These are phyloP conservation scores for Syncephalastrum contaminatum DNA, from an alignment of 371 early-diverging fungal species.

Conservation along the genomic window DNA sequence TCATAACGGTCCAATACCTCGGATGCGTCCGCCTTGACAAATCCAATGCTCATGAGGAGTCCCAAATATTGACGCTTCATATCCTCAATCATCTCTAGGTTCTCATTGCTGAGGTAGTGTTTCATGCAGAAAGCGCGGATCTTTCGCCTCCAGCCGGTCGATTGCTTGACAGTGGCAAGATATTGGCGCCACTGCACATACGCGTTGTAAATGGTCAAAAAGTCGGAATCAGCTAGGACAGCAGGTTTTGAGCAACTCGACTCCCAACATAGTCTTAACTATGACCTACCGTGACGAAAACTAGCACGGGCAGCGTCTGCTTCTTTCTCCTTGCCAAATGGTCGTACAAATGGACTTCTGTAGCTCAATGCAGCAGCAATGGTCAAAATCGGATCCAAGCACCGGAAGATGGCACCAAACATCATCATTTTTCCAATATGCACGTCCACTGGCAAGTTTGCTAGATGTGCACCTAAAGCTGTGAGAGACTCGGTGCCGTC, in stretches of 20 bases:
- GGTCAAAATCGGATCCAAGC: slow-evolving; percentile 79
- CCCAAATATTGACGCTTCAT: slow-evolving; percentile 79
- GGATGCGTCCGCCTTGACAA: slow-evolving; percentile 48
- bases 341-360: slow-evolving; percentile 71
- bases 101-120: slow-evolving; percentile 61
- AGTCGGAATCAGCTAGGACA: slow-evolving; percentile 64
- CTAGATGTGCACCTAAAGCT: slow-evolving; percentile 85
- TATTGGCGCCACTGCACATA: slow-evolving; percentile 69
- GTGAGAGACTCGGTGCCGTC: slow-evolving; percentile 67
- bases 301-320: slow-evolving; percentile 53
- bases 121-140: slow-evolving; percentile 53
- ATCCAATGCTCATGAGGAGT: slow-evolving; percentile 71
- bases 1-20: slow-evolving; percentile 17
- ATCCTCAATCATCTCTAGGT: slow-evolving; percentile 73
- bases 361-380: slow-evolving; percentile 76
- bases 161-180: slow-evolving; percentile 20
- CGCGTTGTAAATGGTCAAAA: slow-evolving; percentile 74
- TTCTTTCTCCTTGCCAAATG: slow-evolving; percentile 70
- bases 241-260: slow-evolving; percentile 5
- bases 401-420: slow-evolving; percentile 77
- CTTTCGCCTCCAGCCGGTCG: slow-evolving; percentile 30
- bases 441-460: slow-evolving; percentile 84
- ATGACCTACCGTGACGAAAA: slow-evolving; percentile 35
- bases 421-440: slow-evolving; percentile 89
- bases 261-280: not conserved